Evolutionary conservation across 208 protist genomes (phyloP).

Genomic region (Balamuthia mandrillaris): DNA sequence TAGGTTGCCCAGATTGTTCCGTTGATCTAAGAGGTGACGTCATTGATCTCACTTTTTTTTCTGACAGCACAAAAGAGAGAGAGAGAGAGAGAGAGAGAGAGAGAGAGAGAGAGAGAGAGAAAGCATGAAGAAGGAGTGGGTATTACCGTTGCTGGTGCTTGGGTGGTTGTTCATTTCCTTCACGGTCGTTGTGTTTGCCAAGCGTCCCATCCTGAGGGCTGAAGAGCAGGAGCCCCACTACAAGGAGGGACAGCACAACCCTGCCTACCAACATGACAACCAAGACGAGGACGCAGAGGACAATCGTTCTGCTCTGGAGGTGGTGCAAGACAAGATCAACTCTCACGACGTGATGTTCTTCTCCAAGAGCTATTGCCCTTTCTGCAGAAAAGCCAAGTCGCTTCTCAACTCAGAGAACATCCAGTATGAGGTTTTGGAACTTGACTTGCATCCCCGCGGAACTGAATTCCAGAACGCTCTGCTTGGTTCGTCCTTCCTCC

Average conservation of each 20-base stretch:
- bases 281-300: background rate
- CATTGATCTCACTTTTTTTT: no score
- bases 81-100: no score
- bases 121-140: no score
- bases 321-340: background rate
- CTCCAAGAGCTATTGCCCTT: conserved; percentile 25
- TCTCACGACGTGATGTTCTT: background rate
- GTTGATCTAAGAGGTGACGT: no score
- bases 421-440: background rate
- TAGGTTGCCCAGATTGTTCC: no score
- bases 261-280: background rate
- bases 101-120: no score
- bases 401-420: background rate
- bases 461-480: background rate
- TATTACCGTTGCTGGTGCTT: no score
- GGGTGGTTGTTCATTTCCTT: no score
- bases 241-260: background rate
- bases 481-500: background rate
- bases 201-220: no score
- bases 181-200: no score
- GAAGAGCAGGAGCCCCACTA: background rate
- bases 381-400: background rate
- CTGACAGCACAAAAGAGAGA: no score
- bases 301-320: background rate
- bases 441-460: background rate